These are phyloP conservation scores for Chlorella sp. DNA, from an alignment of 139 green algal species.

Conservation along the genomic window DNA sequence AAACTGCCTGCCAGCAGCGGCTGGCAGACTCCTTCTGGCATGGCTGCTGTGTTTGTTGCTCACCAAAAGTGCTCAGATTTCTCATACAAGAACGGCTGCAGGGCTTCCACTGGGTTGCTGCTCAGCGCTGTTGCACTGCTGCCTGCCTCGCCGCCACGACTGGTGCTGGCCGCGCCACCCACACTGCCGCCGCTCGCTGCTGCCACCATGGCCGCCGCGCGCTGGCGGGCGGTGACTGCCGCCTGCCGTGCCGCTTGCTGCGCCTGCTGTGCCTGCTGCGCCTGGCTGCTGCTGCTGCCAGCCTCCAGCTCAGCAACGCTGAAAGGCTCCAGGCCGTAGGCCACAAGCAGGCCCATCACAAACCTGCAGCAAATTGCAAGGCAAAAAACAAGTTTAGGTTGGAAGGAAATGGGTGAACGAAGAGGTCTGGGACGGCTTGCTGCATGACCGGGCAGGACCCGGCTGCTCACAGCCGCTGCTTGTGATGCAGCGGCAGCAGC, in stretches of 20 bases:
- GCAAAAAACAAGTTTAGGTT: no score
- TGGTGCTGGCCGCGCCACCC: background rate
- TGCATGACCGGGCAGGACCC: no score
- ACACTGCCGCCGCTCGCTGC: background rate
- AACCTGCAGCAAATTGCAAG: background rate
- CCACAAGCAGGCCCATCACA: conserved; percentile 45
- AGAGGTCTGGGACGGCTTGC: no score
- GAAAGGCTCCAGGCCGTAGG: conserved; percentile 12
- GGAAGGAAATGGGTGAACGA: no score
- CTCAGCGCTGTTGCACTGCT: background rate
- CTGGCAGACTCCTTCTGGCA: no score
- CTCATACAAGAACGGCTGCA: conserved; percentile 42
- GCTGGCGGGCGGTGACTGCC: background rate
- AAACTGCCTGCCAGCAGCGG: no score
- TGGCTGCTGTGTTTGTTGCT: no score
- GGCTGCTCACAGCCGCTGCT: no score
- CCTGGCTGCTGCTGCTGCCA: background rate
- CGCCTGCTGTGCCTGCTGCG: background rate
- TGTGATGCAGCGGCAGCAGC: no score
- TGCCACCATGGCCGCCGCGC: conserved; percentile 1
- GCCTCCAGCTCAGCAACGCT: background rate
- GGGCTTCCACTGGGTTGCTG: conserved; percentile 16
- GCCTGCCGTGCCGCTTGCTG: background rate
- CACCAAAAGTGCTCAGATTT: conserved; percentile 35
- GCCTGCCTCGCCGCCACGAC: background rate